A percentile compares a stretch with the other conserved stretches of the same genome.
Evolutionary conservation across 805 yeast genomes (phyloP).

Genomic region (Lipomyces sp.): DNA sequence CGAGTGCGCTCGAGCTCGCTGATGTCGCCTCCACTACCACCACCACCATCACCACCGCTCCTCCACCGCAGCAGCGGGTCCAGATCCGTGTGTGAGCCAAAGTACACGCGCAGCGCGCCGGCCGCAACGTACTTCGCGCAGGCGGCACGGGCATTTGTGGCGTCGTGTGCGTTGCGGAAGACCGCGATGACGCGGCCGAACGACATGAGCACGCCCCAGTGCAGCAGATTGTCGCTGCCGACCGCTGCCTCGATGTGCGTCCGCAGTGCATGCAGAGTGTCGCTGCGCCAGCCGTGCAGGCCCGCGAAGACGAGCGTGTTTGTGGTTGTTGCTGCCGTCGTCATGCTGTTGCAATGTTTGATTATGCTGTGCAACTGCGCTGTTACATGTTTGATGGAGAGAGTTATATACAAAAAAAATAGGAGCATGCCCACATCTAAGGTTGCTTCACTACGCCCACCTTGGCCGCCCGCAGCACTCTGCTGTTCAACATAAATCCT

Average conservation of each 20-base stretch:
- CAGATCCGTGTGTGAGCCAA: background rate
- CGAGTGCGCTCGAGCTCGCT: slow-evolving; percentile 2
- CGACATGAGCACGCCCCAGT: slow-evolving; percentile 20
- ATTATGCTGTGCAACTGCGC: no score
- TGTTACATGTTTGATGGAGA: no score
- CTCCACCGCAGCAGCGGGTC: background rate
- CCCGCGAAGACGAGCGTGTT: slow-evolving; percentile 7
- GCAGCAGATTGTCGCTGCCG: slow-evolving; percentile 8
- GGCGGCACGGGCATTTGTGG: background rate
- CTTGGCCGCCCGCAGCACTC: slow-evolving; percentile 92
- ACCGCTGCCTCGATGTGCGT: background rate
- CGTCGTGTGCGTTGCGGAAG: slow-evolving; percentile 11
- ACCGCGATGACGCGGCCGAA: slow-evolving; percentile 26
- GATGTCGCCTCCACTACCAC: slow-evolving; percentile 2
- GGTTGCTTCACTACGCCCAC: slow-evolving; percentile 77
- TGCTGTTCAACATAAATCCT: slow-evolving; percentile 79
- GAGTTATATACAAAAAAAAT: background rate
- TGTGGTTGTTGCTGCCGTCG: no score
- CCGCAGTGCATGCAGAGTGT: background rate
- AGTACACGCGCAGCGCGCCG: no score
- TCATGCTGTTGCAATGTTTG: no score
- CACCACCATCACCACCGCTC: no score
- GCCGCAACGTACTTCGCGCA: no score
- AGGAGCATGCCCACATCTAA: background rate
- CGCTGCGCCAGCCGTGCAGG: background rate